Evolutionary conservation across 352 stramenopile species (phyloP).

Genomic region (Hyaloperonospora arabidopsidis): DNA sequence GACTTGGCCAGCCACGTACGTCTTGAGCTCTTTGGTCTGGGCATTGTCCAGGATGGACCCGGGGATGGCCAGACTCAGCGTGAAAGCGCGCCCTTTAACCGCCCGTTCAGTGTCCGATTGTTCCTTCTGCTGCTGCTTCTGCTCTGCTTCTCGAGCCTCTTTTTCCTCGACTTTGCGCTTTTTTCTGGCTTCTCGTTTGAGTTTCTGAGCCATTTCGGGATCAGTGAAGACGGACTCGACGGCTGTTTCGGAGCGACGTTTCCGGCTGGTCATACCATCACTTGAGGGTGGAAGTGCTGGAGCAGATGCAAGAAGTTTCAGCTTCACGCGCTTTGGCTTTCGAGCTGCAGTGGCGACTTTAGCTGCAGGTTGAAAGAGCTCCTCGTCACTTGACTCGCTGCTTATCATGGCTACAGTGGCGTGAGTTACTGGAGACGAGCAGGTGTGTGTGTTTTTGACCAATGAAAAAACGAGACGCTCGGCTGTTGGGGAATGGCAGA

Average conservation of each 20-base stretch:
- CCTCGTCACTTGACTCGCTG: slow-evolving; percentile 85
- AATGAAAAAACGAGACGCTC: slow-evolving; percentile 5
- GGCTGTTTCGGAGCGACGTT: too few relatives aligned
- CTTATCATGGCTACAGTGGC: slow-evolving; percentile 55
- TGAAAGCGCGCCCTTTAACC: slow-evolving; percentile 77
- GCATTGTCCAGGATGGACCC: slow-evolving; percentile 96
- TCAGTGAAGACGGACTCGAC: not conserved
- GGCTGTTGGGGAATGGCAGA: too few relatives aligned
- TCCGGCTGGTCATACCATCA: not conserved
- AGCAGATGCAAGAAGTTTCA: too few relatives aligned
- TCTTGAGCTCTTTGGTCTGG: slow-evolving; percentile 95
- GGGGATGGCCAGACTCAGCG: slow-evolving; percentile 93
- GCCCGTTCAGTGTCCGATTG: slow-evolving; percentile 30
- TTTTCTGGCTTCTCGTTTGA: slow-evolving; percentile 65
- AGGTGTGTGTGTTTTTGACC: slow-evolving; percentile 4
- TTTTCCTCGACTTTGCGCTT: slow-evolving; percentile 61
- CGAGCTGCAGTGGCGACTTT: too few relatives aligned
- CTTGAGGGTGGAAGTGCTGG: not conserved
- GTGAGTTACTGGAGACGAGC: slow-evolving; percentile 13
- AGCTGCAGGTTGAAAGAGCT: slow-evolving; percentile 42
- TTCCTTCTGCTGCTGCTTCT: slow-evolving; percentile 32
- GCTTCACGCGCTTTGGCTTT: too few relatives aligned
- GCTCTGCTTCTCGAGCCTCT: slow-evolving; percentile 26
- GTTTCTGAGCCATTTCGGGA: slow-evolving; percentile 20
- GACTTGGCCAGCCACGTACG: slow-evolving; percentile 93